Evolutionary conservation across 1,139 yeast species (phyloP), one percentile per base, ranked within the genome.

Genomic region (Debaryomycetaceae sp.): DNA sequence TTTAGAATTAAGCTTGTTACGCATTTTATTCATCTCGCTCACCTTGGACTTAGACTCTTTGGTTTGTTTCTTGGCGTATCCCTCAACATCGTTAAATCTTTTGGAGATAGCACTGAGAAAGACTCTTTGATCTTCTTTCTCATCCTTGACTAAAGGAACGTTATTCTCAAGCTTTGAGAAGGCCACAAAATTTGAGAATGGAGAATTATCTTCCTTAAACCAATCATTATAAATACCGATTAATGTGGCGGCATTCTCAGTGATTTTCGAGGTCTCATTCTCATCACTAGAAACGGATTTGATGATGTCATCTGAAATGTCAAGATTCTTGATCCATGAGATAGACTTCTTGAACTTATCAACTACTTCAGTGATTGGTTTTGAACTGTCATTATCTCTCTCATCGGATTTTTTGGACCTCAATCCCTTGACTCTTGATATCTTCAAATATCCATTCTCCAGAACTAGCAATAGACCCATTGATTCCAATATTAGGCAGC

Each of bases 51-150:
- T 81, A 51, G 80, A 84, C 53, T 90, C 97, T 57, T 84, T 84
- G 46, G 91, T 87, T 48, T 88, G 75, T 57, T 83, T 86, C 57
- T 95, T 83, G 1, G 98, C 98, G 54, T 90, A 75, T n/a, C 85
- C 83, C 62, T 93, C 98, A 42, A 91, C 95, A 59, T 91, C 98
- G 48, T 80, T 80, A 58, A 93, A 90, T 49, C 99, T 73, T 57
- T 85, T 83, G 33, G 84, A 74, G 2, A 90, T 83, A 1, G 90
- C 83, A 41, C 77, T 76, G 42, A 83, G 74, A 56, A 85, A 82
- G 45, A 84, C 69, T 37, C 52, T 56, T 35, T 72, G 48, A 14
- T 48, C 53, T 20, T 49, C 42, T 5, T 52, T 49, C 34, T 55
- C 58, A 36, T 59, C 64, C 11, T 60, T 65, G 37, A 60, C 65